Base-by-base conservation (phyloP, 2,329 filamentous ascomycete genomes). In the Cercospora brassicicola region DNA sequence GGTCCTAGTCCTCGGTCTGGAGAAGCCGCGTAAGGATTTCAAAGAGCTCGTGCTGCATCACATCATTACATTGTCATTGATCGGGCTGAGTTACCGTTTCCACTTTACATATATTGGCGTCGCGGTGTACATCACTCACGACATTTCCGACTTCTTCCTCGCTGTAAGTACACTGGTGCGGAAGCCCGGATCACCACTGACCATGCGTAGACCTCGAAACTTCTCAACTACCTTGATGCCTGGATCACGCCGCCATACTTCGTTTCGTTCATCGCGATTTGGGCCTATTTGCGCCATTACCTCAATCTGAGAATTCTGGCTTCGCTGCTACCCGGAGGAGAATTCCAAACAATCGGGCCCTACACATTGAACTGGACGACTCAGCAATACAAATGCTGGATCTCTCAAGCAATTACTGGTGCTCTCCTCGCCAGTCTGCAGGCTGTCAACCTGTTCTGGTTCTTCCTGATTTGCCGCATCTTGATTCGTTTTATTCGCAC, bases 81-180 rank as follows among this genome's bases (percentile, higher is more conserved):
- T 98, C 73, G 90, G 82, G 67, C 83, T 94, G 76, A 95, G 91
- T 83, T 98, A 97, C 82, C 89, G 93, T 69, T 98, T 97, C 84
- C 94, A 98, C 81, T 98, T 97, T 80, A 96, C 93, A 20, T 94
- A 97, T 81, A 96, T 98, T 79, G 94, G 94, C 28, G 82, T 97
- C 65, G 92, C 93, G 20, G 93, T 98, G 36, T 98, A 97, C 81
- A 93, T 95, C 70, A 97, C 94, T 9, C 93, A 96, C 80, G 94
- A 98, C 78, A 91, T 97, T 70, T 93, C 90, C 68, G 94, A 97
- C 80, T 97, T 97, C 82, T 97, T 97, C 87, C 86, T 97, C 55
- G 94, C 94, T 42, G 91, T 94, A 87, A 81, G 90, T 79, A n/a
- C 2, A 2, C 36, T 51, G 15, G 15, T 13, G 4, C 31, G n/a